Conservation (phyloP, 805 yeast genomes). For the Candida andamanensis region DNA sequence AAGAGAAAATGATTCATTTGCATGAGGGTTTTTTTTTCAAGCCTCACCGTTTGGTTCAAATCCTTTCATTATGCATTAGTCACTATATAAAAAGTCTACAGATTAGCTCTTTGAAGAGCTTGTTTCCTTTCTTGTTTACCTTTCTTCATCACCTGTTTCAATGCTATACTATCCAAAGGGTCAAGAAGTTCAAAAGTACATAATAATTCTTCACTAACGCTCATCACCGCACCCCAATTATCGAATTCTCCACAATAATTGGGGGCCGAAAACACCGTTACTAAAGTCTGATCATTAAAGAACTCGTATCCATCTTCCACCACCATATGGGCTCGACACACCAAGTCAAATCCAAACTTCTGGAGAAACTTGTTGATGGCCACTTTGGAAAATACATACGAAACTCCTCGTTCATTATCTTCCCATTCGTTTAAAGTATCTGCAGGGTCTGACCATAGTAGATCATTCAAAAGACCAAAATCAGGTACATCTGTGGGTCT, state of each 20-base stretch:
- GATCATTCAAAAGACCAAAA: slow-evolving; percentile 70
- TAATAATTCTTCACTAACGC: slow-evolving; percentile 85
- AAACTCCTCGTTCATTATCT: slow-evolving; percentile 81
- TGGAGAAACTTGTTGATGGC: slow-evolving; percentile 74
- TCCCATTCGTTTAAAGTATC: slow-evolving; percentile 83
- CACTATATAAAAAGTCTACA: too few relatives aligned
- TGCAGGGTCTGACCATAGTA: slow-evolving; percentile 83
- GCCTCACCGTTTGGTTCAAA: too few relatives aligned
- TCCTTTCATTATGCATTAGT: too few relatives aligned
- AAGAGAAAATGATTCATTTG: slow-evolving; percentile 12
- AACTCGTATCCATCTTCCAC: slow-evolving; percentile 87
- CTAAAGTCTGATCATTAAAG: slow-evolving; percentile 67
- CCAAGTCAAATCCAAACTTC: slow-evolving; percentile 74
- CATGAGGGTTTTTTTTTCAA: too few relatives aligned
- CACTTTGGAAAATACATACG: slow-evolving; percentile 72
- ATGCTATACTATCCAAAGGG: slow-evolving; percentile 88
- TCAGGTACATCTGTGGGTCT: slow-evolving; percentile 87
- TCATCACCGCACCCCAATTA: slow-evolving; percentile 93
- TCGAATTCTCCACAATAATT: slow-evolving; percentile 80
- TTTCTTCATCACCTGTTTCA: slow-evolving; percentile 90
- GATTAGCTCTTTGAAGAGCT: too few relatives aligned
- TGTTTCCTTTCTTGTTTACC: slow-evolving; percentile 83
- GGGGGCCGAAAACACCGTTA: slow-evolving; percentile 78
- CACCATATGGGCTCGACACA: slow-evolving; percentile 85
- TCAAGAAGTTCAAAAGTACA: slow-evolving; percentile 92